These are phyloP conservation scores for Carallia brachiata DNA, from an alignment of 345 rosid species.

Conservation along the genomic window DNA sequence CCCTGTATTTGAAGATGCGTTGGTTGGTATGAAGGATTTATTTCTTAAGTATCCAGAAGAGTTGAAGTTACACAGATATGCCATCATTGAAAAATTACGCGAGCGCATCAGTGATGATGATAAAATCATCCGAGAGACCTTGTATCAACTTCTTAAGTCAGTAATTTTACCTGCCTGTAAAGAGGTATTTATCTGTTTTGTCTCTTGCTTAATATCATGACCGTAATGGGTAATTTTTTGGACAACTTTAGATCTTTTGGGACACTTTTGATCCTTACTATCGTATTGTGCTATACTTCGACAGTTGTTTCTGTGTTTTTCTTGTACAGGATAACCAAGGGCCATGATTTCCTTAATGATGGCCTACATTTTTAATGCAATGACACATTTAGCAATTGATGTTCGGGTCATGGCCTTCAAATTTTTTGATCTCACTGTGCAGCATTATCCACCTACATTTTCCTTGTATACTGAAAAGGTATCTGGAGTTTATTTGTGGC, in stretches of 20 bases:
- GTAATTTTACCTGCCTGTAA: conserved; percentile 61
- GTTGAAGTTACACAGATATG: conserved; percentile 52
- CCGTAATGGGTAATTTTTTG: not conserved
- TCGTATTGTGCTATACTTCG: conserved; percentile 12
- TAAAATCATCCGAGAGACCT: conserved; percentile 51
- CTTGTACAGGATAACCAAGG: conserved; percentile 71
- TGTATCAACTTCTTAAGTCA: conserved; percentile 57
- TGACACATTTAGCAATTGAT: conserved; percentile 70
- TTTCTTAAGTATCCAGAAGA: conserved; percentile 63
- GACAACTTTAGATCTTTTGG: not conserved
- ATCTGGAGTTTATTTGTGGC: not conserved
- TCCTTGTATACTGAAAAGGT: conserved; percentile 77
- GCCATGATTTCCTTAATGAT: conserved; percentile 62
- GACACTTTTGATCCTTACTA: not conserved
- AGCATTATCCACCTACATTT: conserved; percentile 61
- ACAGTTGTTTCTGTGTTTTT: conserved; percentile 24
- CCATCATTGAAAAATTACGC: conserved; percentile 61
- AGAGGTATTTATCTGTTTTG: conserved; percentile 50
- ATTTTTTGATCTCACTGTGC: conserved; percentile 63
- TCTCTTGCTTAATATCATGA: not conserved
- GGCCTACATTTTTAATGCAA: conserved; percentile 72
- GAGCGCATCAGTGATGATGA: conserved; percentile 71
- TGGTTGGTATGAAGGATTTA: conserved; percentile 69
- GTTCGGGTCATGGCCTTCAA: conserved; percentile 91
- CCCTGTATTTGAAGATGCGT: conserved; percentile 54